Evolutionary conservation across 2,329 filamentous ascomycete species (phyloP).

Genomic region (Aspergillus latus): DNA sequence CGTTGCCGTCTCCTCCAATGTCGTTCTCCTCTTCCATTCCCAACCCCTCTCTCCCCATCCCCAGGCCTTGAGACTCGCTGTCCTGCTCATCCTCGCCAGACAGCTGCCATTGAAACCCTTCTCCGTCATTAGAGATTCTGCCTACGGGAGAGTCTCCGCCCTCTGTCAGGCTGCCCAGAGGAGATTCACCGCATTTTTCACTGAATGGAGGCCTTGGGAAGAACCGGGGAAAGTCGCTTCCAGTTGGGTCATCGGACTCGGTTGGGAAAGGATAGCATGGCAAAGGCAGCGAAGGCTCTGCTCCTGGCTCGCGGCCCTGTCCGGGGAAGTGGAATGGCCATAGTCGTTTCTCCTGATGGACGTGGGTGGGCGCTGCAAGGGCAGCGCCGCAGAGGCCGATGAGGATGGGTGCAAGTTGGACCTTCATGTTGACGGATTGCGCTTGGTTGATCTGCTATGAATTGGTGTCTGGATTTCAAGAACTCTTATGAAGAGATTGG

Average conservation of each 20-base stretch:
- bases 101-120: not conserved
- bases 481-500: not conserved
- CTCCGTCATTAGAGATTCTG: not conserved
- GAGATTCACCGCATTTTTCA: not conserved
- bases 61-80: too few species aligned
- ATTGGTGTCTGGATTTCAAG: not conserved
- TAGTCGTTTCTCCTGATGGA: not conserved
- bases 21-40: too few species aligned
- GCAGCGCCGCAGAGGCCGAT: constrained; percentile 12
- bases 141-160: too few species aligned
- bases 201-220: not conserved
- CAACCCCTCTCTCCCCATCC: not conserved
- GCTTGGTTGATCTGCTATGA: not conserved
- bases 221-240: not conserved
- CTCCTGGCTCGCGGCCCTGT: not conserved
- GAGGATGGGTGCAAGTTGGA: constrained; percentile 12
- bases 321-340: constrained; percentile 7
- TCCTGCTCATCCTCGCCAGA: not conserved
- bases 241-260: not conserved
- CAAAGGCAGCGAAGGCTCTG: not conserved
- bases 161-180: not conserved
- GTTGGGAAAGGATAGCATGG: not conserved
- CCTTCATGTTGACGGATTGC: constrained; percentile 11
- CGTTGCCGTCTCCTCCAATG: not conserved
- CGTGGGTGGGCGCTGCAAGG: constrained; percentile 10